Conservation (phyloP, 2,329 filamentous ascomycete species). For the Nemania abortiva region DNA sequence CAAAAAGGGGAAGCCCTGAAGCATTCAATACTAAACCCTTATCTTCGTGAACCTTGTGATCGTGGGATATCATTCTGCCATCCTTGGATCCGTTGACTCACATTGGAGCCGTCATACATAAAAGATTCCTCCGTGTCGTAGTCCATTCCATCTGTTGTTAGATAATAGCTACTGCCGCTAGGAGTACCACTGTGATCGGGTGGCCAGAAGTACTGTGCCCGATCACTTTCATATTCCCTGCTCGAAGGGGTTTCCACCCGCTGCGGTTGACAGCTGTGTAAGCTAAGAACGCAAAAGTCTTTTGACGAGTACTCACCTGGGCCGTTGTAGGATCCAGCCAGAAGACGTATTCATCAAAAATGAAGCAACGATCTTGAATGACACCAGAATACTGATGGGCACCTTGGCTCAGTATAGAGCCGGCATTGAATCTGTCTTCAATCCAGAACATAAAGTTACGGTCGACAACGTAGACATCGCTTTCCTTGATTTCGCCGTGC, state of each 20-base stretch:
- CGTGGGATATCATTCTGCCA: background rate
- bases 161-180: background rate
- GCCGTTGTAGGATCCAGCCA: slow-evolving; percentile 18
- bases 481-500: background rate
- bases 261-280: background rate
- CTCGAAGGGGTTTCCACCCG: background rate
- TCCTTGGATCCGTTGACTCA: background rate
- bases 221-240: background rate
- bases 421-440: slow-evolving; percentile 10
- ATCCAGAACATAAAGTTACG: slow-evolving; percentile 14
- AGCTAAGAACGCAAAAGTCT: background rate
- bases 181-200: background rate
- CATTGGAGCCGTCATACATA: background rate
- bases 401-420: background rate
- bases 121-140: background rate
- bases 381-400: background rate
- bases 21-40: too few species aligned
- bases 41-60: background rate
- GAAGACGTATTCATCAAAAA: slow-evolving; percentile 10
- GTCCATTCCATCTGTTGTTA: too few species aligned
- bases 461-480: background rate
- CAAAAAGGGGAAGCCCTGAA: too few species aligned
- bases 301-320: slow-evolving; percentile 2
- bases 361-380: slow-evolving; percentile 15
- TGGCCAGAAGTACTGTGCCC: background rate